Evolutionary conservation across 768 basidiomycete genomes (phyloP).

Genomic region (Suillus discolor): DNA sequence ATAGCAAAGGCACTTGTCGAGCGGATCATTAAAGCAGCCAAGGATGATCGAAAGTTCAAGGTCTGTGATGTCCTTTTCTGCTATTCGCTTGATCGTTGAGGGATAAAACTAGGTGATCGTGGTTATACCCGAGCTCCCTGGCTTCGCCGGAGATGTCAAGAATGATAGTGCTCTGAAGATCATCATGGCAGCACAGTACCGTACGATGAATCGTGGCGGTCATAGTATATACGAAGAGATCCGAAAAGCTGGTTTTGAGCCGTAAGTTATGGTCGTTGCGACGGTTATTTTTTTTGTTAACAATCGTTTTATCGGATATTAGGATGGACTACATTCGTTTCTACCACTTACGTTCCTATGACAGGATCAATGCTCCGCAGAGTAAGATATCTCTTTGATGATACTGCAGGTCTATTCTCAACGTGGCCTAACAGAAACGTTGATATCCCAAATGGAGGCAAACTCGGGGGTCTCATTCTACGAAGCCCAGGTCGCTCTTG

Average conservation of each 20-base stretch:
- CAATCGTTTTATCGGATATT: conserved; percentile 5
- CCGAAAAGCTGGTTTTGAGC: conserved; percentile 74
- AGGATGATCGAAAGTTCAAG: conserved; percentile 74
- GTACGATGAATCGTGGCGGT: conserved; percentile 90
- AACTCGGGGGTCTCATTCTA: conserved; percentile 79
- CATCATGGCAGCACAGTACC: conserved; percentile 87
- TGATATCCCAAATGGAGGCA: conserved; percentile 73
- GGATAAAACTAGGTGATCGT: conserved; percentile 66
- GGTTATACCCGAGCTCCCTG: conserved; percentile 88
- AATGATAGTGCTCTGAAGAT: conserved; percentile 62
- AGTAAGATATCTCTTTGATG: conserved; percentile 38
- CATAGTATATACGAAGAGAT: conserved; percentile 85
- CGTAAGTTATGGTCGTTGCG: conserved; percentile 46
- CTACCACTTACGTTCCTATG: conserved; percentile 91
- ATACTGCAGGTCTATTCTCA: conserved; percentile 23
- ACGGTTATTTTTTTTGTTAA: not conserved
- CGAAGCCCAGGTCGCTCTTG: conserved; percentile 84
- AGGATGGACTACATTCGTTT: conserved; percentile 88
- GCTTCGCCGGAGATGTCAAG: conserved; percentile 85
- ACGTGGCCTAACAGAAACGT: conserved; percentile 31
- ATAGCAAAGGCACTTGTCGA: conserved; percentile 84
- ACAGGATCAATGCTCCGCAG: conserved; percentile 81
- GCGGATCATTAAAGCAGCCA: conserved; percentile 82
- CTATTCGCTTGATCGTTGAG: not conserved
- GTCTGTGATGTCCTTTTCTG: conserved; percentile 33